These are phyloP conservation scores for Megacollybia marginata DNA, from an alignment of 768 basidiomycete genomes.

Conservation along the genomic window DNA sequence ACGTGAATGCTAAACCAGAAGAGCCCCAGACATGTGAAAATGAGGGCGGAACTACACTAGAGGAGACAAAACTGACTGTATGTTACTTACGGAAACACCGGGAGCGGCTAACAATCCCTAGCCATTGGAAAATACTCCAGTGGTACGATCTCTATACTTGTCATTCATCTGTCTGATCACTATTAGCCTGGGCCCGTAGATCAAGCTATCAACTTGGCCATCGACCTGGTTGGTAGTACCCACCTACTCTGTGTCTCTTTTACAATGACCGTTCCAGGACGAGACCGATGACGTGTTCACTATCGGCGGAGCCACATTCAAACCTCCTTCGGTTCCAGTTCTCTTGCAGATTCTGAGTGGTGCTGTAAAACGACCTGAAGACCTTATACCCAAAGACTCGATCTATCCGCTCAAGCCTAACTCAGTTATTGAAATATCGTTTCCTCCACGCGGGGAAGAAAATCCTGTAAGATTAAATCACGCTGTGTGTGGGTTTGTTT, in stretches of 20 bases:
- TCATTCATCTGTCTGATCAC: not conserved
- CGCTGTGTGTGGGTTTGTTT: not conserved
- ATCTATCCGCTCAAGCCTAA: not conserved
- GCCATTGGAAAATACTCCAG: slow-evolving; percentile 5
- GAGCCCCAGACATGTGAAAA: slow-evolving; percentile 10
- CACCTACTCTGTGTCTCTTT: not conserved
- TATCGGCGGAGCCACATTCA: not conserved
- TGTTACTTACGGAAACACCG: not conserved
- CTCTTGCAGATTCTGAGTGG: slow-evolving; percentile 26
- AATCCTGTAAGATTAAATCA: not conserved
- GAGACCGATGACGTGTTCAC: not conserved
- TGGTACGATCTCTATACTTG: not conserved
- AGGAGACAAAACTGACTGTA: not conserved
- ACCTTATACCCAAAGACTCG: not conserved
- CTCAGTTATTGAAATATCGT: not conserved
- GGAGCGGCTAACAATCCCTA: not conserved
- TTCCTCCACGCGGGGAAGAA: not conserved
- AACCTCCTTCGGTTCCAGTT: slow-evolving; percentile 21
- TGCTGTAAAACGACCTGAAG: slow-evolving; percentile 10
- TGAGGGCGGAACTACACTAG: not conserved
- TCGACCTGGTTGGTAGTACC: not conserved
- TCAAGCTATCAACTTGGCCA: not conserved
- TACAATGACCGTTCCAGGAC: not conserved
- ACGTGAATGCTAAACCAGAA: slow-evolving; percentile 12
- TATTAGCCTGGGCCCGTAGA: slow-evolving; percentile 5